Conservation (phyloP, 805 yeast genomes). For the Jamesozyma lodderae region DNA sequence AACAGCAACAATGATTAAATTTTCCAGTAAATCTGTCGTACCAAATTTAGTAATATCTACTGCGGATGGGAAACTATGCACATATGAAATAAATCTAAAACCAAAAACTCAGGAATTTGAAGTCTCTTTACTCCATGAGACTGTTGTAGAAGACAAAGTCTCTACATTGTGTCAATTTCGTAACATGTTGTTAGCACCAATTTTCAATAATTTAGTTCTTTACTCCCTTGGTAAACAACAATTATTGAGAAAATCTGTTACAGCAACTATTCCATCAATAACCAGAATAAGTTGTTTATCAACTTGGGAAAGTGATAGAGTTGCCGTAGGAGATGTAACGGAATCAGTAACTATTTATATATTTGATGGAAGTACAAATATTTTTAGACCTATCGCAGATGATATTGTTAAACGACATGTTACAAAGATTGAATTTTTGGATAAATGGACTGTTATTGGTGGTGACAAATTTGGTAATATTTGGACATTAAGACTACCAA, state of each 20-base stretch:
- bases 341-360: constrained; percentile 53
- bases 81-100: constrained; percentile 9
- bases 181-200: constrained; percentile 53
- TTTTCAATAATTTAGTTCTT: constrained; percentile 43
- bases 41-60: constrained; percentile 41
- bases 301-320: constrained; percentile 44
- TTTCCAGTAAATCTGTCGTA: constrained; percentile 12
- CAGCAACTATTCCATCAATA: constrained; percentile 36
- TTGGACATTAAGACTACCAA: constrained; percentile 54
- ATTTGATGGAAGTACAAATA: constrained; percentile 39
- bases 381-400: constrained; percentile 56
- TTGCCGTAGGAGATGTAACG: constrained; percentile 64
- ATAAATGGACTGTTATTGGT: constrained; percentile 65
- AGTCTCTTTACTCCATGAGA: constrained; percentile 48
- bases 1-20: constrained; percentile 16
- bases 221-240: constrained; percentile 77
- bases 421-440: constrained; percentile 52
- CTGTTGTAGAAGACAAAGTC: constrained; percentile 42
- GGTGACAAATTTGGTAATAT: constrained; percentile 87
- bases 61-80: constrained; percentile 11
- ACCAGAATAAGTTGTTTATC: constrained; percentile 44
- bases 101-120: constrained; percentile 15
- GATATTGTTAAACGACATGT: constrained; percentile 63
- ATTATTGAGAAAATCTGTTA: constrained; percentile 52
- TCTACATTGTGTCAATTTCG: constrained; percentile 45